phyloP scores from a whole-genome alignment of 2,329 filamentous ascomycete genomes.

The Alternaria viburni region DNA sequence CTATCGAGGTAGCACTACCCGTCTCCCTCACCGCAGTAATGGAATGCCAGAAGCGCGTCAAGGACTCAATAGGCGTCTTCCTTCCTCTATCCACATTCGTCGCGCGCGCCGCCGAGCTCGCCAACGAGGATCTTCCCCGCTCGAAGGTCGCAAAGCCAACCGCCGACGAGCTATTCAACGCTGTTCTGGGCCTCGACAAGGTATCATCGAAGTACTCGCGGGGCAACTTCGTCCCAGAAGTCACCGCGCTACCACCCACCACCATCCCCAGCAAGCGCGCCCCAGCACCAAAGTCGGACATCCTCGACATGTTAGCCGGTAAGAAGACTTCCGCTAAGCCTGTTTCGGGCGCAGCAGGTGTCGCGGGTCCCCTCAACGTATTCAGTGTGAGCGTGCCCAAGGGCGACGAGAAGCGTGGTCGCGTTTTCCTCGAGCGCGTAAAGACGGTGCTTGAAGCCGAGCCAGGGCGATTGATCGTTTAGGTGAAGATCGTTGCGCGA shows the following conservation, averaged over 20 bases:
- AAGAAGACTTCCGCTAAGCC: constrained; percentile 39
- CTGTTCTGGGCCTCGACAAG: constrained; percentile 75
- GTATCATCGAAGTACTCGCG: constrained; percentile 55
- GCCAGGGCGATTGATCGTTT: constrained; percentile 49
- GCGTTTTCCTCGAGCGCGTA: constrained; percentile 82
- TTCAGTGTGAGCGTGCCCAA: constrained; percentile 82
- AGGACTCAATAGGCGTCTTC: constrained; percentile 77
- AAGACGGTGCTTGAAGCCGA: constrained; percentile 71
- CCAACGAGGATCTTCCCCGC: constrained; percentile 83
- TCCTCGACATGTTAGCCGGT: constrained; percentile 76
- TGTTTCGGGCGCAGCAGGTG: constrained; percentile 28
- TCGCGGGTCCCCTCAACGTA: constrained; percentile 67
- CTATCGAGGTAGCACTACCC: constrained; percentile 70
- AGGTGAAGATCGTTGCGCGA: constrained; percentile 18
- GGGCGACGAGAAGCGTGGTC: constrained; percentile 81
- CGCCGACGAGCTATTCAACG: constrained; percentile 84
- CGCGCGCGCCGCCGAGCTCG: constrained; percentile 80
- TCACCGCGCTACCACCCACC: constrained; percentile 57
- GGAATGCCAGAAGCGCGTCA: constrained; percentile 80
- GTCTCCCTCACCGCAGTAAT: constrained; percentile 81
- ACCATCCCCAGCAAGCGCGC: constrained; percentile 38
- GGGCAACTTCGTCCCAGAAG: constrained; percentile 75
- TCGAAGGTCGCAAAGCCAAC: constrained; percentile 70
- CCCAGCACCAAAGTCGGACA: constrained; percentile 64
- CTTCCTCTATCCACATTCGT: constrained; percentile 88